These are phyloP conservation scores for Sindora glabra DNA, from an alignment of 306 rosid species.

Conservation along the genomic window DNA sequence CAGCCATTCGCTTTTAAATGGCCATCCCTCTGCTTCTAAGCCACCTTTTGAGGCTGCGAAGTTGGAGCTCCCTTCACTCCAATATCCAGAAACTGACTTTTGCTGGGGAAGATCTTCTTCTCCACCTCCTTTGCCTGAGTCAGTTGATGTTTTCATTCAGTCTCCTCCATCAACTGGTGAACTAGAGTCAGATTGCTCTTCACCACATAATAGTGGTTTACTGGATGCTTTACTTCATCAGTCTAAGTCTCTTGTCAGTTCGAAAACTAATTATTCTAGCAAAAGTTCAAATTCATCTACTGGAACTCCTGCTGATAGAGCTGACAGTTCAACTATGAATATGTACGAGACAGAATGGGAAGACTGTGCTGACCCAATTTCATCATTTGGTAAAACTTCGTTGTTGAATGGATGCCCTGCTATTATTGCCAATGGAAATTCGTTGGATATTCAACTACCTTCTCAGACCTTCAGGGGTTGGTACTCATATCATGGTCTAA, in stretches of 20 bases:
- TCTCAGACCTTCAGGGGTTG: conserved; percentile 59
- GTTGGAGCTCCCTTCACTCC: conserved; percentile 99
- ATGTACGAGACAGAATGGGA: conserved; percentile 53
- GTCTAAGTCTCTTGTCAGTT: conserved; percentile 44
- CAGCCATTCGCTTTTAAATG: conserved; percentile 86
- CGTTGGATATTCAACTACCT: conserved; percentile 46
- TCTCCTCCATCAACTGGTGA: conserved; percentile 44
- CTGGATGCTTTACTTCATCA: conserved; percentile 77
- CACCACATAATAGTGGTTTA: conserved; percentile 76
- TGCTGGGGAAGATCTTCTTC: conserved; percentile 66
- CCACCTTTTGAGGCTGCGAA: conserved; percentile 66
- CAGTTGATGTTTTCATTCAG: conserved; percentile 66
- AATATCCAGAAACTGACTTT: conserved; percentile 84
- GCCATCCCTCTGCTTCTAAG: conserved; percentile 86
- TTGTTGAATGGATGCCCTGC: conserved; percentile 51
- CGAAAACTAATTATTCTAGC: conserved; percentile 45
- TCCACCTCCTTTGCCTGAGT: conserved; percentile 51
- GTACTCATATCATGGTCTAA: conserved; percentile 36
- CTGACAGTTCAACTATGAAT: conserved; percentile 43
- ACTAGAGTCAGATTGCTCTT: conserved; percentile 54
- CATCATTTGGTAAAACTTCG: conserved; percentile 62
- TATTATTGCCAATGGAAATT: conserved; percentile 47
- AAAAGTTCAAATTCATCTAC: conserved; percentile 71
- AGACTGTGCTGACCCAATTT: conserved; percentile 47
- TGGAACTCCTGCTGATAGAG: conserved; percentile 51